Evolutionary conservation across 2,329 filamentous ascomycete species (phyloP).

Genomic region (Cladosporium oxysporum): DNA sequence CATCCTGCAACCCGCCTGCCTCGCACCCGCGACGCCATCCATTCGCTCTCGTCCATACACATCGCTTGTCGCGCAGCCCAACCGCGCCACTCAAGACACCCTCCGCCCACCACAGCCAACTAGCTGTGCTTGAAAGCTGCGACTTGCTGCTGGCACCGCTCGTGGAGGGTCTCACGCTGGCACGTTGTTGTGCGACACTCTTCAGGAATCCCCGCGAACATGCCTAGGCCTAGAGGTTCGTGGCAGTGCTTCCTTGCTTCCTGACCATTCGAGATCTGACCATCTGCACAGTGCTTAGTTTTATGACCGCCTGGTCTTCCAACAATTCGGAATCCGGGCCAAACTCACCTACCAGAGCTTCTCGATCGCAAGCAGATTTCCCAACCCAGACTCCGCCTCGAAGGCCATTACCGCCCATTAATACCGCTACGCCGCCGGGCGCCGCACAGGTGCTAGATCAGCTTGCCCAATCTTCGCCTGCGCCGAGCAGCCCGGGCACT

Average conservation of each 20-base stretch:
- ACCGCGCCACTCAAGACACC: not conserved
- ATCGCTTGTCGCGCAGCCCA: not conserved
- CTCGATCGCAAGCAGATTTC: conserved; percentile 12
- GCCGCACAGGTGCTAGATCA: conserved; percentile 20
- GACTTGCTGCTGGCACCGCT: not conserved
- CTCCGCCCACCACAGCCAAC: not conserved
- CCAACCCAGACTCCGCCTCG: conserved; percentile 21
- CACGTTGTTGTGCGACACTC: conserved; percentile 18
- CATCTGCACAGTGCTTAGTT: conserved; percentile 19
- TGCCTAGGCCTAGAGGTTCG: conserved; percentile 20
- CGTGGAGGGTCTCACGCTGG: conserved; percentile 15
- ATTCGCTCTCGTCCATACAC: conserved; percentile 10
- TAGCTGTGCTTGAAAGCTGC: not conserved
- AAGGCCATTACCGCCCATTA: conserved; percentile 28
- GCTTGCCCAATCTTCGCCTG: conserved; percentile 16
- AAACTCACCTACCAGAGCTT: conserved; percentile 13
- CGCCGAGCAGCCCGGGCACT: conserved; percentile 31
- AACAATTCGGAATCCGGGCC: conserved; percentile 8
- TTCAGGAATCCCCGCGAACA: conserved; percentile 16
- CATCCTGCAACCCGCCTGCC: not conserved
- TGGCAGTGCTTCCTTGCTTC: conserved; percentile 7
- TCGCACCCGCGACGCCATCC: not conserved
- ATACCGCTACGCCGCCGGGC: conserved; percentile 29
- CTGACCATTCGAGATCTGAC: conserved; percentile 4
- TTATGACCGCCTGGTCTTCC: conserved; percentile 20